Evolutionary conservation across 202 grass and related monocot genomes (phyloP), one percentile per base, ranked within the genome.

Genomic region (Musa balbisiana): DNA sequence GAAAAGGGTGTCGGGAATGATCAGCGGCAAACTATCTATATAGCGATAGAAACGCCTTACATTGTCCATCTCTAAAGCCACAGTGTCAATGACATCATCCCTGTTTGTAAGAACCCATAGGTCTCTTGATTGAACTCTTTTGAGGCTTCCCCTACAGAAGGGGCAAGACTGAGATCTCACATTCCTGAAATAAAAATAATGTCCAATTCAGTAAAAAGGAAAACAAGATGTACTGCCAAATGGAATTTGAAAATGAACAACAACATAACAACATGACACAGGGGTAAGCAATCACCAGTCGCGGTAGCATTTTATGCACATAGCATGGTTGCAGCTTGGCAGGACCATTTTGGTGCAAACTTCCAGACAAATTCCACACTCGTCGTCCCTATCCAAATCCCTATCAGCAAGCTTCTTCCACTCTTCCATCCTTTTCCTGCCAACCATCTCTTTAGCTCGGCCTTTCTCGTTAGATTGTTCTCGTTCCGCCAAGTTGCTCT

Each of bases 71-170:
- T 77, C 75, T 26, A 66, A 66, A 52, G 62, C 65, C 75, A 77
- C 10, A 3, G n/a, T 76, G 59, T 76, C 74, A 2, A 76, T 5
- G 58, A 76, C 74, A 76, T 76, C 74, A 11, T n/a, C 55, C 56
- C 64, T 76, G 43, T 51, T 64, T 8, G 74, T 76, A 52, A 76
- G 74, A 27, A 76, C 74, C 74, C 74, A 76, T 1, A 76, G 26
- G 43, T 76, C 74, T 21, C 53, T 76, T 10, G 74, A 76, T 1
- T 49, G 27, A 22, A 76, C 74, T 51, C 74, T 49, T 64, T 76
- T 76, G 0, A 76, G 74, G 74, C 74, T 76, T 64, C 74, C 74
- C 59, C 74, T 76, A 20, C 74, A 76, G n/a, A 76, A 76, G 9
- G 74, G 74, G 3, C 55, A 76, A 24, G 74, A 76, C 20, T 76